Conservation (phyloP, 2,329 filamentous ascomycete species). For the Colletotrichum sojae region DNA sequence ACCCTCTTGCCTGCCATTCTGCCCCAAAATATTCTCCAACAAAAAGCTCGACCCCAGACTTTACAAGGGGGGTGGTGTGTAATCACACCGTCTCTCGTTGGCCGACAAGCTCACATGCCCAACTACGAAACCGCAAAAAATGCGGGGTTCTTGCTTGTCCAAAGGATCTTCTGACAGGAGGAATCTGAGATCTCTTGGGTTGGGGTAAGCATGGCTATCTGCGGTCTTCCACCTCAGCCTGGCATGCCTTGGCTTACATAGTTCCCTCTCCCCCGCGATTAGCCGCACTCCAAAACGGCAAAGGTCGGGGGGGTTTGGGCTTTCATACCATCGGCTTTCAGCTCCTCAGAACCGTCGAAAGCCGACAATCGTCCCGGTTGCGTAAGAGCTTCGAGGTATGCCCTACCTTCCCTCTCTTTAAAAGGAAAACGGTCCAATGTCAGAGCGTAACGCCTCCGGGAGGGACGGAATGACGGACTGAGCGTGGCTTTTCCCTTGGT, state of each 20-base stretch:
- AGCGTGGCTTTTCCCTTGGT: neutral
- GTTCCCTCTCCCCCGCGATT: slow-evolving; percentile 10
- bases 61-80: slow-evolving; percentile 1
- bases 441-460: no score
- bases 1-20: neutral
- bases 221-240: neutral
- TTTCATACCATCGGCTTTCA: slow-evolving; percentile 23
- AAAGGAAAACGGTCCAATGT: no score
- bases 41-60: neutral
- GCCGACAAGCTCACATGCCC: slow-evolving; percentile 22
- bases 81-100: slow-evolving; percentile 31
- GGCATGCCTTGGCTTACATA: neutral
- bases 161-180: neutral
- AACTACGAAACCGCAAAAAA: slow-evolving; percentile 22
- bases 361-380: no score
- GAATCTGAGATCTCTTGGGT: slow-evolving; percentile 4
- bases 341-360: no score
- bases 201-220: slow-evolving; percentile 32
- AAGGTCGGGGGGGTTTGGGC: slow-evolving; percentile 1
- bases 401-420: no score
- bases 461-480: neutral
- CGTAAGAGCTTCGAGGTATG: no score
- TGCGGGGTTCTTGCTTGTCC: slow-evolving; percentile 3
- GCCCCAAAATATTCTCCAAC: neutral
- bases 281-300: slow-evolving; percentile 13